Percentiles rank a stretch among this genome's conserved stretches.
Evolutionary conservation across 2,329 filamentous ascomycete genomes (phyloP).

Genomic region (Beauveria pseudobassiana): DNA sequence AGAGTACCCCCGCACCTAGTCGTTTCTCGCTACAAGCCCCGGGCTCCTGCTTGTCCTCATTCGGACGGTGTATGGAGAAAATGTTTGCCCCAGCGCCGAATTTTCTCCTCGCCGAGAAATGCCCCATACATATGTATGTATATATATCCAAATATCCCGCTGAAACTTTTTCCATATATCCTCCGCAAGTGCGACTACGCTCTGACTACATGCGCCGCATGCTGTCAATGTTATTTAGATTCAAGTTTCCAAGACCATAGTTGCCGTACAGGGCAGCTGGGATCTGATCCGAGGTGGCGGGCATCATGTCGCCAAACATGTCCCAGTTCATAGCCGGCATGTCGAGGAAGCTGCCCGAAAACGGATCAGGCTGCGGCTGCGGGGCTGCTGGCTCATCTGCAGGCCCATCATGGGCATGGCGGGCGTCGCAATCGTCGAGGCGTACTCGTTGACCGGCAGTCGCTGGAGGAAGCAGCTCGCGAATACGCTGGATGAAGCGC

Average conservation of each 20-base stretch:
- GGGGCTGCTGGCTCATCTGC: neutral
- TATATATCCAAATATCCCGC: neutral
- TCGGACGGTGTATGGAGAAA: neutral
- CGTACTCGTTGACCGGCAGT: neutral
- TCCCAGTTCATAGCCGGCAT: constrained; percentile 11
- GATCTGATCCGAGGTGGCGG: constrained; percentile 21
- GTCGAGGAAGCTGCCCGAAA: constrained; percentile 1
- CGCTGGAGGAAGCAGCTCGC: constrained; percentile 27
- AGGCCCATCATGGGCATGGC: constrained; percentile 9
- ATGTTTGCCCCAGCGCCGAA: neutral
- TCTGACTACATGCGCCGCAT: constrained; percentile 2
- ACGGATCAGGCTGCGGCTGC: neutral
- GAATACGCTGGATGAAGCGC: constrained; percentile 37
- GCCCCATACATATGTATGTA: neutral
- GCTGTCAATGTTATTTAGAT: constrained; percentile 13
- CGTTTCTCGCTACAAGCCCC: neutral
- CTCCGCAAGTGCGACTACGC: no score
- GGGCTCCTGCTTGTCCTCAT: neutral
- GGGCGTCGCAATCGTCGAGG: neutral
- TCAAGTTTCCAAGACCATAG: constrained; percentile 21
- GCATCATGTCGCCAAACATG: constrained; percentile 13
- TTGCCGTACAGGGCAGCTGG: constrained; percentile 25
- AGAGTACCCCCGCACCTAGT: neutral
- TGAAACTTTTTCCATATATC: neutral
- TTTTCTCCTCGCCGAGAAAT: neutral